Base-by-base conservation (phyloP, 148 eudicot species). In the Cornus florida region DNA sequence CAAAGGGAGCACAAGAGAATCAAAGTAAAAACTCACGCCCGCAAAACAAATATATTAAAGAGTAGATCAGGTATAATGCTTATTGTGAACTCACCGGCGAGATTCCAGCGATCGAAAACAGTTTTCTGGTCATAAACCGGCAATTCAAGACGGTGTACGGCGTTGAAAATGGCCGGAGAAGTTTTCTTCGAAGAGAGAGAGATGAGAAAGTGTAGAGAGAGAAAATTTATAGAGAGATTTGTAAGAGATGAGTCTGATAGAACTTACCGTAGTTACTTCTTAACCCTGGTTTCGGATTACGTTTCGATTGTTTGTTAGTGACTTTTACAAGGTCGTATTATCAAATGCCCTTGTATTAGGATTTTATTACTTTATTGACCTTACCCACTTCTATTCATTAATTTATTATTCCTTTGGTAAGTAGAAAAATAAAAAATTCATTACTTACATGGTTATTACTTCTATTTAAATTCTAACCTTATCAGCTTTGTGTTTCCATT, bases 231-330 rank as follows among this genome's bases (percentile, higher is more conserved):
- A 75, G 77, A 38, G 50, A 35, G 78, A n/a, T 20, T 22, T 12
- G 33, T 62, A 35, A 13, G 3, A 75, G 70, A 53, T 60, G 66
- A 62, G 66, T 17, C 9, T 16, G 23, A 4, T 20, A 20, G 66
- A 62, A n/a, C 62, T 66, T n/a, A 67, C 79, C 64, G 79, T 53
- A 46, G 79, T 76, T 76, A 67, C 19, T 4, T 16, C 8, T 67
- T 28, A 76, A 76, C 78, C 78, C 38, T 10, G 39, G 41, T 66
- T 70, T 48, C 17, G 71, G 71, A 76, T 75, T 38, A 24, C 78
- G 78, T 75, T 75, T 66, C 66, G 23, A 62, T 6, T 62, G 17
- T 53, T 20, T 62, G 62, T 20, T 62, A 53, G 19, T 3, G 19
- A 62, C 71, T 32, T n/a, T 35, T 59, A 4, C 11, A 2, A 1